Percentiles rank a stretch among this genome's conserved stretches.
These are phyloP conservation scores for Chloranthus sessilifolius DNA, from an alignment of 164 flowering plant species.

Conservation along the genomic window DNA sequence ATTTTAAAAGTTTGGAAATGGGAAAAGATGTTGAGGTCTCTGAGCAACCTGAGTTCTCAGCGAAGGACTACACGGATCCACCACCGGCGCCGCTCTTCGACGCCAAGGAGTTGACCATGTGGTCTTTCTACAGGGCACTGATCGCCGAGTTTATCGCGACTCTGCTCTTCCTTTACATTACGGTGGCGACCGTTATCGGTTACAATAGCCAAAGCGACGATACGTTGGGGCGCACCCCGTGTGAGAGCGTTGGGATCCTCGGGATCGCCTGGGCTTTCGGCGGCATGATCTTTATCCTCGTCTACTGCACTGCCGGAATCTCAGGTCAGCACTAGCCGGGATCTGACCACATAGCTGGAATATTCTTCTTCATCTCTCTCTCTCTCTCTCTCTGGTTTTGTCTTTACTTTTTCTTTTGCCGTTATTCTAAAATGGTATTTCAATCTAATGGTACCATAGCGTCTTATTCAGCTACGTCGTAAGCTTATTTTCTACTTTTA, in stretches of 20 bases:
- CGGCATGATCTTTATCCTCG: slow-evolving; percentile 67
- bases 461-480: too few species aligned
- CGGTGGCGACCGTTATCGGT: slow-evolving; percentile 57
- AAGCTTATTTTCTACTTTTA: too few species aligned
- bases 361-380: too few species aligned
- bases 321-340: slow-evolving; percentile 31
- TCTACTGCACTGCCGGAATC: slow-evolving; percentile 73
- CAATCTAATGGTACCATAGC: too few species aligned
- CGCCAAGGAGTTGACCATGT: slow-evolving; percentile 27
- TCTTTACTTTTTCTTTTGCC: too few species aligned
- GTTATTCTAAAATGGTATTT: too few species aligned
- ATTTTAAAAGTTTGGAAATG: slow-evolving; percentile 20
- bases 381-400: too few species aligned
- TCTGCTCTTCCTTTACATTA: slow-evolving; percentile 53
- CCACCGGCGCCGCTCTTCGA: slow-evolving; percentile 57
- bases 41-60: slow-evolving; percentile 22
- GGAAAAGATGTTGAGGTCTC: slow-evolving; percentile 40
- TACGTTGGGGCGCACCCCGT: slow-evolving; percentile 14
- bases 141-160: slow-evolving; percentile 71
- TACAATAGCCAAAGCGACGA: slow-evolving; percentile 39
- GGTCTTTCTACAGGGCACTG: slow-evolving; percentile 68
- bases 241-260: slow-evolving; percentile 62
- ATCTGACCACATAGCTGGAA: too few species aligned
- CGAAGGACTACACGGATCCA: slow-evolving; percentile 64
- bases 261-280: slow-evolving; percentile 80